A percentile compares a stretch with the other conserved stretches of the same genome.
Conservation (phyloP, 352 stramenopile genomes). For the Phytophthora vignae region DNA sequence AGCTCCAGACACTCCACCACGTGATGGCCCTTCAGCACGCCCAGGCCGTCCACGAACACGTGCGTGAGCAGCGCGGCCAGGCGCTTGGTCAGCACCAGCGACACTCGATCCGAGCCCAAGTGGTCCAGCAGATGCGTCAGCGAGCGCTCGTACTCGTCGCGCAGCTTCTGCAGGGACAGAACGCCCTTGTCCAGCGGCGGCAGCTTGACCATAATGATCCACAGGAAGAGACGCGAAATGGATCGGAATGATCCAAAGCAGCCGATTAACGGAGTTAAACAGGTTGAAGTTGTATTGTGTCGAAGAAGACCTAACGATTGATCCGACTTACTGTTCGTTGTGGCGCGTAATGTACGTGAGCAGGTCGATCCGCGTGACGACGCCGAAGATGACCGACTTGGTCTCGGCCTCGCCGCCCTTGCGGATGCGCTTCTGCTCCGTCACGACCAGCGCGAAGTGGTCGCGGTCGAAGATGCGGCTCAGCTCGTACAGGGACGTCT, state of each 20-base stretch:
- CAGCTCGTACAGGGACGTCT: constrained; percentile 92
- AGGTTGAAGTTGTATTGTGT: constrained; percentile 27
- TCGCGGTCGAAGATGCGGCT: constrained; percentile 96
- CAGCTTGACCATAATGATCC: constrained; percentile 36
- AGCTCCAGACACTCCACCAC: constrained; percentile 70
- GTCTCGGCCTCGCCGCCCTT: constrained; percentile 73
- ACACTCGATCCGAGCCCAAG: constrained; percentile 45
- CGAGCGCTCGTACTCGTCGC: constrained; percentile 51
- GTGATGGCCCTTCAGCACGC: constrained; percentile 41
- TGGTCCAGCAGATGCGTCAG: constrained; percentile 51
- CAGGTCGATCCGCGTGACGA: constrained; percentile 97
- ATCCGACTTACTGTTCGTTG: constrained; percentile 37
- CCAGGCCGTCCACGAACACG: constrained; percentile 59
- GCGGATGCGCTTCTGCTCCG: constrained; percentile 92
- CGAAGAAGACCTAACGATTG: constrained; percentile 1
- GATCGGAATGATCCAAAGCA: too few relatives aligned
- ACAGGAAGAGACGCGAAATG: constrained; percentile 34
- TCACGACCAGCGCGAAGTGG: constrained; percentile 96
- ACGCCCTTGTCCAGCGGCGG: constrained; percentile 37
- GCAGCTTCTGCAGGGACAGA: constrained; percentile 45
- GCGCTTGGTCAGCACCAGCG: constrained; percentile 64
- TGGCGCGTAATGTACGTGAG: constrained; percentile 94
- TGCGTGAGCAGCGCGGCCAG: constrained; percentile 68
- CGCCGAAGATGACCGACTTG: constrained; percentile 94
- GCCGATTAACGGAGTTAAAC: not conserved